These are phyloP conservation scores for Sophora flavescens DNA, from an alignment of 306 rosid species.

Conservation along the genomic window DNA sequence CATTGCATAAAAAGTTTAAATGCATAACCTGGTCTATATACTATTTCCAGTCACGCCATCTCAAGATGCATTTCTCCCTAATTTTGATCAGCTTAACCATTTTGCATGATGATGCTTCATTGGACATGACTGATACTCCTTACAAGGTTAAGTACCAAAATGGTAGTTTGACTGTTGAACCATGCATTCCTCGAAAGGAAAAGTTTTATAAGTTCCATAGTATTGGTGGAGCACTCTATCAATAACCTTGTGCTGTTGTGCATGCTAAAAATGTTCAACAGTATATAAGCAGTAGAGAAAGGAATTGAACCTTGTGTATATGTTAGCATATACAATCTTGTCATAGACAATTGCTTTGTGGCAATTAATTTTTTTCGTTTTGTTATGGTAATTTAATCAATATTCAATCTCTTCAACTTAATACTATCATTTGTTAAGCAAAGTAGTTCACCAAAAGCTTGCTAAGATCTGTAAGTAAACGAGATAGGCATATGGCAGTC, in stretches of 20 bases:
- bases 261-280: neutral
- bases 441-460: conserved; percentile 8
- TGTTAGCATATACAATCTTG: neutral
- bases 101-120: neutral
- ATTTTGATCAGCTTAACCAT: conserved; percentile 12
- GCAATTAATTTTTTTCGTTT: neutral
- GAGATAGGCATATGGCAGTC: conserved; percentile 2
- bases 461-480: neutral
- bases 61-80: neutral
- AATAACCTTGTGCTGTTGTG: conserved; percentile 1
- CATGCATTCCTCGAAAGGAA: conserved; percentile 2
- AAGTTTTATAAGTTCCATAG: neutral
- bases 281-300: neutral
- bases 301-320: neutral
- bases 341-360: neutral
- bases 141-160: neutral
- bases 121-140: conserved; percentile 2
- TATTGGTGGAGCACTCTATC: neutral
- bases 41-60: neutral
- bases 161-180: conserved; percentile 16
- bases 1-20: neutral
- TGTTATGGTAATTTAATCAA: neutral
- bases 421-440: conserved; percentile 2
- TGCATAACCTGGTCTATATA: neutral
- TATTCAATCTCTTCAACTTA: conserved; percentile 1